phyloP scores from a whole-genome alignment of 2,329 filamentous ascomycete species.

The Orbilia quercus region DNA sequence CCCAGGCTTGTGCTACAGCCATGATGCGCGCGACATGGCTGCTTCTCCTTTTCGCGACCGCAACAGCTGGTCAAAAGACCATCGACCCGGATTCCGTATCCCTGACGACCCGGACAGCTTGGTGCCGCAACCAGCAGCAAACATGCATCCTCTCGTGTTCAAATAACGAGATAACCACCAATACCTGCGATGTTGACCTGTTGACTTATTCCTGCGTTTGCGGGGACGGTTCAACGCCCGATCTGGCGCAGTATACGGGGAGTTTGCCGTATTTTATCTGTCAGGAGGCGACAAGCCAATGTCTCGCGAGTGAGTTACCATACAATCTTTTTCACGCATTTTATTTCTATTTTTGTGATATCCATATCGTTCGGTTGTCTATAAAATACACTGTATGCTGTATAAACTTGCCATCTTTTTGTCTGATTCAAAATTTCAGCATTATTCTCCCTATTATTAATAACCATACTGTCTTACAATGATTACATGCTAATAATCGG shows the following conservation, averaged over 20 bases:
- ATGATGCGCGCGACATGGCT: background rate
- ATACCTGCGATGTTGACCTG: slow-evolving; percentile 9
- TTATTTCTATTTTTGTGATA: too few species aligned
- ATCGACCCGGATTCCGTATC: slow-evolving; percentile 31
- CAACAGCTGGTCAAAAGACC: background rate
- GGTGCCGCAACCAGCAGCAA: slow-evolving; percentile 10
- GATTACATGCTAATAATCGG: background rate
- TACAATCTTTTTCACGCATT: too few species aligned
- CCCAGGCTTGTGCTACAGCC: too few species aligned
- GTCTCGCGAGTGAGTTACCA: slow-evolving; percentile 11
- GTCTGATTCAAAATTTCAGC: too few species aligned
- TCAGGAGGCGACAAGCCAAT: slow-evolving; percentile 10
- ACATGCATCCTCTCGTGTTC: slow-evolving; percentile 9
- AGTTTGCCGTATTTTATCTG: slow-evolving; percentile 36
- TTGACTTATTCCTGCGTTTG: slow-evolving; percentile 20
- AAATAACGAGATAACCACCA: background rate
- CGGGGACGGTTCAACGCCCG: slow-evolving; percentile 7
- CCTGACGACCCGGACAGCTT: background rate
- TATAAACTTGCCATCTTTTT: too few species aligned
- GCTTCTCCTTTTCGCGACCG: background rate
- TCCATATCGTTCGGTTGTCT: too few species aligned
- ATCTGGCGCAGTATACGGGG: slow-evolving; percentile 13
- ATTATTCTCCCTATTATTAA: too few species aligned
- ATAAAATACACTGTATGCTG: too few species aligned
- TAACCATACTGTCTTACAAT: too few species aligned